phyloP scores from a whole-genome alignment of 1,284 basidiomycete species.

The Malassezia pachydermatis region DNA sequence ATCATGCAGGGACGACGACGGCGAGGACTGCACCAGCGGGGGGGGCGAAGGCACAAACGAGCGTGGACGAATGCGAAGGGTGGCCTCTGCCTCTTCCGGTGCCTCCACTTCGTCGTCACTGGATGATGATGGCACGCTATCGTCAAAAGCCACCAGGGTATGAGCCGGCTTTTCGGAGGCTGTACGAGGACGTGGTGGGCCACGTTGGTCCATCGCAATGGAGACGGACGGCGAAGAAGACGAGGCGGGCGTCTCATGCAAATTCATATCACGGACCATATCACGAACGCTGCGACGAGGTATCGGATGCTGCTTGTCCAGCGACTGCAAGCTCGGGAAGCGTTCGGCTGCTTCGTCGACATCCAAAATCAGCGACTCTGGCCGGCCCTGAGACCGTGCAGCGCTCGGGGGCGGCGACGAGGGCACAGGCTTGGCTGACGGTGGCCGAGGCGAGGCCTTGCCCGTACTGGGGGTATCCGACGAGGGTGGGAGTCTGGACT shows the following conservation, averaged over 20 bases:
- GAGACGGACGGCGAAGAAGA: neutral
- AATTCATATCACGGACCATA: neutral
- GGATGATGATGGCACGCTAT: slow-evolving; percentile 2
- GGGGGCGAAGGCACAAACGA: neutral
- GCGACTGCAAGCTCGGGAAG: slow-evolving; percentile 8
- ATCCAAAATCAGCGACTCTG: slow-evolving; percentile 5
- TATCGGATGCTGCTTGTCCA: neutral
- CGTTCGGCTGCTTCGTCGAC: slow-evolving; percentile 3
- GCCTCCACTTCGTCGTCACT: slow-evolving; percentile 10
- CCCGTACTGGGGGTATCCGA: no score
- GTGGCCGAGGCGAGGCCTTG: no score
- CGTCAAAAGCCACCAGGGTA: slow-evolving; percentile 1
- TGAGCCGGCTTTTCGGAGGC: neutral
- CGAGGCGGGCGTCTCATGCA: no score
- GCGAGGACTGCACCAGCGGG: neutral
- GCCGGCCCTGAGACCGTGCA: neutral
- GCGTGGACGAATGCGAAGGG: slow-evolving; percentile 1
- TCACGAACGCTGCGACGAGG: neutral
- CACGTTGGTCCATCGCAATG: neutral
- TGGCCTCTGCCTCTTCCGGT: slow-evolving; percentile 9
- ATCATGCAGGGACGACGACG: slow-evolving; percentile 1
- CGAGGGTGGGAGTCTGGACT: no score
- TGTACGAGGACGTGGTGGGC: neutral
- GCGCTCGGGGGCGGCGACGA: no score
- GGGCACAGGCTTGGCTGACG: no score